Evolutionary conservation across 805 yeast species (phyloP).

Genomic region (Candida loeiensis): DNA sequence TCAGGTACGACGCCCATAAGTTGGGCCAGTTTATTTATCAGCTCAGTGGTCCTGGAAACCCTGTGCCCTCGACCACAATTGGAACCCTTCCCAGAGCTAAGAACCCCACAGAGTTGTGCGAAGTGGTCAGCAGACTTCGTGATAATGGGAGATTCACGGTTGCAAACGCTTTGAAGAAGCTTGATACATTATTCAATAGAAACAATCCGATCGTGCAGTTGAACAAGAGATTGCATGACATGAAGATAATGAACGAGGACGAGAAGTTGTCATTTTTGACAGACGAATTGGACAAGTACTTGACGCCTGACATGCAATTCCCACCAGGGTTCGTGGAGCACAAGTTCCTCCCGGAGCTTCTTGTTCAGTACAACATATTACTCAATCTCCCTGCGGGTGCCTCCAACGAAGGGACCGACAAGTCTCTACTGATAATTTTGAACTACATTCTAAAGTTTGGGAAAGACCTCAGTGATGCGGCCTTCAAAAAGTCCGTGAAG

Average conservation of each 20-base stretch:
- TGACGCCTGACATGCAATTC: slow-evolving; percentile 20
- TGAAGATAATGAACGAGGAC: slow-evolving; percentile 49
- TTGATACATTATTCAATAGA: slow-evolving; percentile 24
- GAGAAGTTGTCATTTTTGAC: slow-evolving; percentile 50
- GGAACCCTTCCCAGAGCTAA: slow-evolving; percentile 5
- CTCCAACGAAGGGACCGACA: slow-evolving; percentile 12
- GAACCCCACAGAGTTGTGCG: slow-evolving; percentile 6
- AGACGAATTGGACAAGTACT: slow-evolving; percentile 24
- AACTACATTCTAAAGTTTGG: slow-evolving; percentile 40
- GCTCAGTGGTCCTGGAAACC: slow-evolving; percentile 25
- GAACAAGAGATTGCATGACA: slow-evolving; percentile 51
- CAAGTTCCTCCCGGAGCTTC: slow-evolving; percentile 69
- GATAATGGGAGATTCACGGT: slow-evolving; percentile 8
- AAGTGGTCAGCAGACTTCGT: slow-evolving; percentile 6
- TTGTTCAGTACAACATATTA: slow-evolving; percentile 38
- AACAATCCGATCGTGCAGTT: slow-evolving; percentile 49
- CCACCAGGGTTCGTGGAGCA: slow-evolving; percentile 55
- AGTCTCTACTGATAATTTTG: slow-evolving; percentile 34
- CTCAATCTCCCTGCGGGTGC: slow-evolving; percentile 12
- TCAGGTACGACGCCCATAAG: slow-evolving; percentile 61
- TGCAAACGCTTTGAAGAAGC: slow-evolving; percentile 24
- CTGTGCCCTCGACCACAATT: slow-evolving; percentile 1
- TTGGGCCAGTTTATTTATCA: slow-evolving; percentile 55
- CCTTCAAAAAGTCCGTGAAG: slow-evolving; percentile 43
- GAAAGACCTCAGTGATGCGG: slow-evolving; percentile 23